phyloP scores from a whole-genome alignment of 192 early-diverging fungal genomes.

The Coemansia sp. region DNA sequence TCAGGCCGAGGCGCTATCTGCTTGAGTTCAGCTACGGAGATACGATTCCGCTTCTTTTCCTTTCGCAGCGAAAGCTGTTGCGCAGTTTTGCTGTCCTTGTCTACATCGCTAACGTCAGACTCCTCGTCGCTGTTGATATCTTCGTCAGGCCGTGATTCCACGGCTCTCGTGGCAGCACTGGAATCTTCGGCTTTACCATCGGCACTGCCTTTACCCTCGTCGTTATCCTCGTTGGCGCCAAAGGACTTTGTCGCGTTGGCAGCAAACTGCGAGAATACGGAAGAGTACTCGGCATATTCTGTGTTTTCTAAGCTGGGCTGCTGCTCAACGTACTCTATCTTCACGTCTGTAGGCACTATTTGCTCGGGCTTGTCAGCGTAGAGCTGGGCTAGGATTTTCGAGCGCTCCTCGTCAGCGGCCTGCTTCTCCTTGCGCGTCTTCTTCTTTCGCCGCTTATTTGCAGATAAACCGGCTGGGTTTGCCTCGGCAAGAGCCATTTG shows the following conservation, averaged over 20 bases:
- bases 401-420: slow-evolving; percentile 26
- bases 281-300: slow-evolving; percentile 24
- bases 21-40: slow-evolving; percentile 90
- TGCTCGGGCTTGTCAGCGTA: slow-evolving; percentile 1
- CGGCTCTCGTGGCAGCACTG: neutral
- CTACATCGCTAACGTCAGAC: slow-evolving; percentile 26
- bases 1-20: slow-evolving; percentile 88
- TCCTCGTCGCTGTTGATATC: slow-evolving; percentile 20
- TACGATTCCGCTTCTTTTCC: slow-evolving; percentile 55
- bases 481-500: slow-evolving; percentile 5
- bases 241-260: slow-evolving; percentile 41
- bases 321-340: slow-evolving; percentile 41
- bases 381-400: slow-evolving; percentile 23
- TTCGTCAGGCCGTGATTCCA: slow-evolving; percentile 6
- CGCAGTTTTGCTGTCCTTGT: slow-evolving; percentile 14
- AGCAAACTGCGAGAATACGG: slow-evolving; percentile 39
- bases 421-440: slow-evolving; percentile 47
- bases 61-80: slow-evolving; percentile 36
- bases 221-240: slow-evolving; percentile 19
- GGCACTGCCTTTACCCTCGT: neutral
- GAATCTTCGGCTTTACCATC: neutral
- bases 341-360: slow-evolving; percentile 20
- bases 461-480: neutral
- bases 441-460: slow-evolving; percentile 43
- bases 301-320: slow-evolving; percentile 16